A percentile compares a stretch with the other conserved stretches of the same genome.
Conservation (phyloP, 2,329 filamentous ascomycete genomes). For the Microdochium nivale region DNA sequence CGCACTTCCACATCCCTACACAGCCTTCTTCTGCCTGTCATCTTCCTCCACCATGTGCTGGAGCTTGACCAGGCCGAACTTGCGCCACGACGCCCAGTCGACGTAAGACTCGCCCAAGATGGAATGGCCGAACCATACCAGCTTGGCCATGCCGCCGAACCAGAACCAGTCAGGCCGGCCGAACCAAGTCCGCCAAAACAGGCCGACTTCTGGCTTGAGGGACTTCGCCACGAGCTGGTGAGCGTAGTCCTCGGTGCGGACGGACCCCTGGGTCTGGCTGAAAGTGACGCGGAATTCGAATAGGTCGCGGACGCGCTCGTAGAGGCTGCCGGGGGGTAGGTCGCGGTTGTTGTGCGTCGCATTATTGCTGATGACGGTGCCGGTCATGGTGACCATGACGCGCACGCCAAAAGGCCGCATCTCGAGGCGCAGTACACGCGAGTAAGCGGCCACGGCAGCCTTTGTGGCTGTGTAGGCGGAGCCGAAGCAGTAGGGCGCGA, state of each 20-base stretch:
- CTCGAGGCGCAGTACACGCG: conserved; percentile 43
- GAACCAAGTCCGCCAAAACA: conserved; percentile 23
- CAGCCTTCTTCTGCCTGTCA: conserved; percentile 12
- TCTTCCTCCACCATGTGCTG: conserved; percentile 16
- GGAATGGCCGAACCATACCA: conserved; percentile 18
- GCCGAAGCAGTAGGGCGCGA: conserved; percentile 44
- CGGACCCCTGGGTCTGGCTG: conserved; percentile 37
- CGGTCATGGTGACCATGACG: conserved; percentile 48
- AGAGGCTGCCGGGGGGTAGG: conserved; percentile 37
- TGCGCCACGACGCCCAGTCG: conserved; percentile 22
- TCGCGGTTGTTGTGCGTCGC: conserved; percentile 28
- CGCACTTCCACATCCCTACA: conserved; percentile 2
- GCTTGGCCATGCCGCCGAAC: conserved; percentile 23
- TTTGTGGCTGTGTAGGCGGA: conserved; percentile 47
- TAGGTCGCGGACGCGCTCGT: conserved; percentile 33
- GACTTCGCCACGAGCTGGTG: conserved; percentile 31
- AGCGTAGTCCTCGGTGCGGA: conserved; percentile 35
- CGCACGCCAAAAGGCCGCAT: conserved; percentile 44
- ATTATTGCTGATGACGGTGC: conserved; percentile 43
- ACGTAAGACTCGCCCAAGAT: conserved; percentile 27
- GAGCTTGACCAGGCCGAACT: conserved; percentile 24
- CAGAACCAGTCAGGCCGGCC: conserved; percentile 34
- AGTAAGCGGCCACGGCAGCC: conserved; percentile 43
- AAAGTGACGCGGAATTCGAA: conserved; percentile 37
- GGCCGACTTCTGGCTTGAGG: conserved; percentile 24